These are phyloP conservation scores for Colletotrichum gloeosporioides DNA, from an alignment of 2,329 filamentous ascomycete species.

Conservation along the genomic window DNA sequence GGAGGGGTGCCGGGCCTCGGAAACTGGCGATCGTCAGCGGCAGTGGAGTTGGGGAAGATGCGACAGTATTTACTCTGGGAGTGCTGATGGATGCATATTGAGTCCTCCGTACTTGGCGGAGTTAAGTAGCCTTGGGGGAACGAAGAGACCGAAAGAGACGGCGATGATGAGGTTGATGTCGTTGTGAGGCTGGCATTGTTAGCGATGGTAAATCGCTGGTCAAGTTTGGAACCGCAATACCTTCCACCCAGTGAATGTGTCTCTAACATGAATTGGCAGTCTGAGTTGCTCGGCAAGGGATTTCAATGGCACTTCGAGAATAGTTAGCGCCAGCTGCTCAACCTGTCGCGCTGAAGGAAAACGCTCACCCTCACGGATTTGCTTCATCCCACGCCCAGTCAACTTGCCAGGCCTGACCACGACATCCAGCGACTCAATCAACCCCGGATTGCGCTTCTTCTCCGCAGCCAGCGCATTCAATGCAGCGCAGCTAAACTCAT, in stretches of 20 bases:
- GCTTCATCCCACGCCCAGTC: slow-evolving; percentile 77
- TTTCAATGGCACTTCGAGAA: slow-evolving; percentile 73
- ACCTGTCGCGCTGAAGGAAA: no score
- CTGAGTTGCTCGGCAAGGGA: slow-evolving; percentile 65
- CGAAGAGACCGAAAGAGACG: slow-evolving; percentile 92
- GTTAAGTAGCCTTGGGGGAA: slow-evolving; percentile 77
- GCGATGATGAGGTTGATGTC: slow-evolving; percentile 82
- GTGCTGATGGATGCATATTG: slow-evolving; percentile 90
- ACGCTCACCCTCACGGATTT: slow-evolving; percentile 65
- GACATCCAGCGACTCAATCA: slow-evolving; percentile 82
- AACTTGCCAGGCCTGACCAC: slow-evolving; percentile 81
- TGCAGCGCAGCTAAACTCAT: slow-evolving; percentile 84
- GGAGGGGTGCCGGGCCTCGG: slow-evolving; percentile 84
- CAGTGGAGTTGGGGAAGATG: background rate
- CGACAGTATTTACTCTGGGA: slow-evolving; percentile 71
- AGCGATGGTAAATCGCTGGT: background rate
- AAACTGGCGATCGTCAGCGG: slow-evolving; percentile 55
- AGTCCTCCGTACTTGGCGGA: slow-evolving; percentile 81
- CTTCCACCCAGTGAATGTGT: slow-evolving; percentile 84
- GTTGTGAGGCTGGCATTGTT: slow-evolving; percentile 54
- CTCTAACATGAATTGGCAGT: slow-evolving; percentile 74
- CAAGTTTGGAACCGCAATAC: slow-evolving; percentile 46
- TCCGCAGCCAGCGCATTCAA: slow-evolving; percentile 72
- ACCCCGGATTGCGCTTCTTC: slow-evolving; percentile 51
- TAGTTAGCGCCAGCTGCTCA: background rate